Evolutionary conservation across 2,329 filamentous ascomycete species (phyloP).

Genomic region (Thermothelomyces thermophilus): DNA sequence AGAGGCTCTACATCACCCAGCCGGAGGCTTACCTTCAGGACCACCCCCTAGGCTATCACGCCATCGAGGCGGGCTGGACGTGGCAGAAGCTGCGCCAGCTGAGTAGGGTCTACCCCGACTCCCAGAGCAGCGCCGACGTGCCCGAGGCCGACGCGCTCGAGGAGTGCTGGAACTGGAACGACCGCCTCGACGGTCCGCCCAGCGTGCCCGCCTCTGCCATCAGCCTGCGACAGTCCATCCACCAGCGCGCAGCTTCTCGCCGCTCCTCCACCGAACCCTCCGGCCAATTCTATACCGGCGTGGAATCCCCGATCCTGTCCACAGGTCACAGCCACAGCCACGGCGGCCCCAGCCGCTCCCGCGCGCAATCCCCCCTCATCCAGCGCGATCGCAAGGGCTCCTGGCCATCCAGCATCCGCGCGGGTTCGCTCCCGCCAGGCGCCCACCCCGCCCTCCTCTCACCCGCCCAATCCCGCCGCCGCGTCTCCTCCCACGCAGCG

Average conservation of each 20-base stretch:
- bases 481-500: slow-evolving; percentile 38
- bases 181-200: slow-evolving; percentile 53
- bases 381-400: slow-evolving; percentile 37
- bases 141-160: slow-evolving; percentile 58
- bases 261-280: slow-evolving; percentile 39
- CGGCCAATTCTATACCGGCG: slow-evolving; percentile 33
- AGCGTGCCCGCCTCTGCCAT: slow-evolving; percentile 38
- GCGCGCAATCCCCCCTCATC: slow-evolving; percentile 36
- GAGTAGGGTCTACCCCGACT: slow-evolving; percentile 48
- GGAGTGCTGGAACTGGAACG: slow-evolving; percentile 61
- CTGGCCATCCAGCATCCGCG: slow-evolving; percentile 44
- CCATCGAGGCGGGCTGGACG: slow-evolving; percentile 54
- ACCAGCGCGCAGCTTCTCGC: slow-evolving; percentile 28
- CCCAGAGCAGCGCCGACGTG: slow-evolving; percentile 39
- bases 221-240: slow-evolving; percentile 37
- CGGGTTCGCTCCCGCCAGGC: slow-evolving; percentile 44
- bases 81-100: slow-evolving; percentile 64
- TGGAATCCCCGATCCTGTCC: slow-evolving; percentile 33
- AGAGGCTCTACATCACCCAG: slow-evolving; percentile 69
- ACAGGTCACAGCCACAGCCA: slow-evolving; percentile 27
- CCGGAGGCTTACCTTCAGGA: slow-evolving; percentile 68
- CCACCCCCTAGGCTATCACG: slow-evolving; percentile 31
- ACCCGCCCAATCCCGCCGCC: slow-evolving; percentile 37
- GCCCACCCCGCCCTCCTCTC: slow-evolving; percentile 34
- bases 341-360: slow-evolving; percentile 31